Percentiles rank a stretch among this genome's conserved stretches.
These are phyloP conservation scores for Vigna mungo DNA, from an alignment of 306 rosid genomes.

Conservation along the genomic window DNA sequence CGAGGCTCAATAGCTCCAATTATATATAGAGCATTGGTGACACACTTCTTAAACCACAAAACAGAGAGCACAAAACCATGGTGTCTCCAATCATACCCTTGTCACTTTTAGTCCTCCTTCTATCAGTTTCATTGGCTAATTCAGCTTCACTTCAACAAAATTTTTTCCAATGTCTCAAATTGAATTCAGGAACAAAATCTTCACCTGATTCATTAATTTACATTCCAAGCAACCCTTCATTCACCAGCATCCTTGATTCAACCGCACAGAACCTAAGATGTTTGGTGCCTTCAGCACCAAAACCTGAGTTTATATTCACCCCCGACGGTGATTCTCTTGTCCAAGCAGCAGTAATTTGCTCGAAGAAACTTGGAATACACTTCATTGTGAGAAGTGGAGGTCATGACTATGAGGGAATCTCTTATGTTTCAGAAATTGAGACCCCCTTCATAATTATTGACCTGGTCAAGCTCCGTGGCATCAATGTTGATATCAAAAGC, in stretches of 20 bases:
- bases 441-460: conserved; percentile 62
- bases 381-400: conserved; percentile 71
- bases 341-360: conserved; percentile 60
- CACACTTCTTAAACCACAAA: conserved; percentile 34
- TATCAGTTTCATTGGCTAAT: conserved; percentile 45
- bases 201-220: conserved; percentile 13
- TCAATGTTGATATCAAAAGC: conserved; percentile 45
- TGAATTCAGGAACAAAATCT: too few relatives aligned
- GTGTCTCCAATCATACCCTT: conserved; percentile 41
- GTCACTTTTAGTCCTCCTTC: conserved; percentile 44
- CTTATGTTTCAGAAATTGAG: conserved; percentile 54
- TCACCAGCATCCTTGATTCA: conserved; percentile 51
- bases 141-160: conserved; percentile 49
- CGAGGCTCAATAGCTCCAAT: conserved; percentile 1
- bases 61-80: conserved; percentile 44
- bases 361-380: conserved; percentile 51
- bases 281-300: conserved; percentile 59
- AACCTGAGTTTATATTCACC: conserved; percentile 71
- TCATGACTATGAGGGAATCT: conserved; percentile 71
- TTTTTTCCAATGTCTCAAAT: conserved; percentile 52
- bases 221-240: conserved; percentile 50
- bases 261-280: conserved; percentile 61
- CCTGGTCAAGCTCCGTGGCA: conserved; percentile 48
- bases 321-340: conserved; percentile 55
- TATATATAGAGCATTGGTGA: conserved; percentile 37